phyloP scores from a whole-genome alignment of 192 early-diverging fungal species.

The Martensiomyces pterosporus region DNA sequence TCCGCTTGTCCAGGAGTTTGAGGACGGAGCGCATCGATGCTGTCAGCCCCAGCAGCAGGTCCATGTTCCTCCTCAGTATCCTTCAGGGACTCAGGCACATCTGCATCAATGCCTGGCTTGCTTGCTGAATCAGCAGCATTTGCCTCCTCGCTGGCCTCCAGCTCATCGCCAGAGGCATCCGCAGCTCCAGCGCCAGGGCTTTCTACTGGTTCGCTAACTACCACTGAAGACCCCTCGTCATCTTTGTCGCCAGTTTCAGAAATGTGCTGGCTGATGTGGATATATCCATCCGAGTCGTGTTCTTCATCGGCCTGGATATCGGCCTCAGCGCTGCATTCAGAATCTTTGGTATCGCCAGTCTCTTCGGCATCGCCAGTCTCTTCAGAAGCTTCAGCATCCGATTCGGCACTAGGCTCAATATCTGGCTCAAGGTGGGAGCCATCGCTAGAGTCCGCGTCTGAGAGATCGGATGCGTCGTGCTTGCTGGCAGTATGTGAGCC shows the following conservation, averaged over 20 bases:
- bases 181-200: not conserved
- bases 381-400: not conserved
- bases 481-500: slow-evolving; percentile 1
- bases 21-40: not conserved
- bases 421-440: no score
- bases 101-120: not conserved
- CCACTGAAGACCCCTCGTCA: slow-evolving; percentile 2
- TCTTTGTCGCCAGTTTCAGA: slow-evolving; percentile 17
- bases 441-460: not conserved
- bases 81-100: not conserved
- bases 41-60: not conserved
- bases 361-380: not conserved
- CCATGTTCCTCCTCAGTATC: not conserved
- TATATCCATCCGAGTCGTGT: slow-evolving; percentile 40
- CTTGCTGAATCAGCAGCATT: not conserved
- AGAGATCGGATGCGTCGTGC: not conserved
- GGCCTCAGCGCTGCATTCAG: not conserved
- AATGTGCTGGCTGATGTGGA: slow-evolving; percentile 34
- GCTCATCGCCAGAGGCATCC: not conserved
- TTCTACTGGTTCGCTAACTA: not conserved
- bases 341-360: not conserved
- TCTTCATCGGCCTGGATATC: not conserved
- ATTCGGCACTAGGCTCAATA: not conserved
- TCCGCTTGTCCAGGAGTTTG: not conserved
- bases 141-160: not conserved